Conservation (phyloP, 73 alveolate species). For the Paramecium sonneborni region DNA sequence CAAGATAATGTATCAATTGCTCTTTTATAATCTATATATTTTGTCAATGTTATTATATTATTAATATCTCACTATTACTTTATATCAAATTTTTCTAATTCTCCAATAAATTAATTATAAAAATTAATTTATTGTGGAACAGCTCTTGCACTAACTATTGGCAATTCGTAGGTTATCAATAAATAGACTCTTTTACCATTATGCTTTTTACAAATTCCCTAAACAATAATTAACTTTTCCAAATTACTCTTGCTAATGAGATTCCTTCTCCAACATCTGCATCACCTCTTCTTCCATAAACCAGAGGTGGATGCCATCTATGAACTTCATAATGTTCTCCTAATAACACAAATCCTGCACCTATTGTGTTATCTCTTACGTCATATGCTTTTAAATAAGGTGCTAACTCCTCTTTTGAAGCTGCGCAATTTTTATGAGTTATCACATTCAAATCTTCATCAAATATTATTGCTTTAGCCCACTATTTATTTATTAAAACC, state of each 20-base stretch:
- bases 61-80: slow-evolving; percentile 27
- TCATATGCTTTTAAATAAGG: slow-evolving; percentile 65
- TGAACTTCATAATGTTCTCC: slow-evolving; percentile 95
- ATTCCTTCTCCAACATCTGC: slow-evolving; percentile 99
- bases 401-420: slow-evolving; percentile 58
- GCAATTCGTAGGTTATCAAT: slow-evolving; percentile 92
- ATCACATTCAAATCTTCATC: slow-evolving; percentile 63
- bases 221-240: background rate
- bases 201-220: background rate
- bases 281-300: slow-evolving; percentile 98
- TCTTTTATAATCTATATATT: too few relatives aligned
- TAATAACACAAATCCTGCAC: slow-evolving; percentile 67
- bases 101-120: slow-evolving; percentile 54
- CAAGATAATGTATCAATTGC: background rate
- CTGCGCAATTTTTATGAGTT: slow-evolving; percentile 62
- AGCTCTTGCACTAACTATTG: slow-evolving; percentile 95
- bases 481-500: background rate
- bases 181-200: slow-evolving; percentile 67
- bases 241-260: slow-evolving; percentile 81
- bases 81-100: slow-evolving; percentile 55
- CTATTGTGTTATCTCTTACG: slow-evolving; percentile 70
- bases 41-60: background rate
- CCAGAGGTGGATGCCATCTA: slow-evolving; percentile 97
- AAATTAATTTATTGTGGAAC: slow-evolving; percentile 87
- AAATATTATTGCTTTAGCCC: slow-evolving; percentile 74